Base-by-base conservation (phyloP, 2,329 filamentous ascomycete genomes). In the Ceratocystis papillata region DNA sequence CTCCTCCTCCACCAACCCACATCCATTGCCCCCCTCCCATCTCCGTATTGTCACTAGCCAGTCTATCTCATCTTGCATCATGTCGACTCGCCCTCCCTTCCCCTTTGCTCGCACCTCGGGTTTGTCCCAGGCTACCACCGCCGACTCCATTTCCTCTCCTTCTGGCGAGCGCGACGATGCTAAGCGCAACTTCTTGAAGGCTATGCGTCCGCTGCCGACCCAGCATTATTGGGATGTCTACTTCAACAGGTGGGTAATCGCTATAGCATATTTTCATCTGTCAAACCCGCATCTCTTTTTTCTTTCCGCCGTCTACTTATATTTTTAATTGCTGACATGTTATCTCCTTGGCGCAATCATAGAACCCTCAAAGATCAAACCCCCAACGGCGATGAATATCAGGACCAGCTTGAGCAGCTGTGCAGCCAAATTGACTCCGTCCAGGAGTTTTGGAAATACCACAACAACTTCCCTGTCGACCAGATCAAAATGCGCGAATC, bases 401-500 rank as follows among this genome's bases (percentile, higher is more conserved):
- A 80, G 67, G 77, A 76, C 65, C 76, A 82, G 69, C 80, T 87
- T 59, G 83, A 87, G 73, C 80, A 85, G 77, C 80, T 87, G 25
- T 83, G 81, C 71, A 76, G 77, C 62, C 81, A 83, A 75, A 86
- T 92, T 75, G 88, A 89, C 78, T 89, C 87, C 22, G 83, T 91
- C 55, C 89, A 91, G 81, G 89, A 92, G 74, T 92, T 92, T 75
- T 91, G 88, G 85, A 83, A 87, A 69, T 88, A 90, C 77, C 85
- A 86, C 78, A 91, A 92, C 77, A 90, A 91, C 76, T 89, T 87
- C 48, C 88, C 88, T 17, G 86, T 90, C 72, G 83, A 87, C 67
- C 83, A 86, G 74, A 85, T 92, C 75, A 87, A 87, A 75, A 85
- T 88, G 79, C 85, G 87, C 72, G 87, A 91, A 76, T 87, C 85